A percentile compares a stretch with the other conserved stretches of the same genome.
phyloP scores from a whole-genome alignment of 2,329 filamentous ascomycete species.

The Pseudogymnoascus sp. region DNA sequence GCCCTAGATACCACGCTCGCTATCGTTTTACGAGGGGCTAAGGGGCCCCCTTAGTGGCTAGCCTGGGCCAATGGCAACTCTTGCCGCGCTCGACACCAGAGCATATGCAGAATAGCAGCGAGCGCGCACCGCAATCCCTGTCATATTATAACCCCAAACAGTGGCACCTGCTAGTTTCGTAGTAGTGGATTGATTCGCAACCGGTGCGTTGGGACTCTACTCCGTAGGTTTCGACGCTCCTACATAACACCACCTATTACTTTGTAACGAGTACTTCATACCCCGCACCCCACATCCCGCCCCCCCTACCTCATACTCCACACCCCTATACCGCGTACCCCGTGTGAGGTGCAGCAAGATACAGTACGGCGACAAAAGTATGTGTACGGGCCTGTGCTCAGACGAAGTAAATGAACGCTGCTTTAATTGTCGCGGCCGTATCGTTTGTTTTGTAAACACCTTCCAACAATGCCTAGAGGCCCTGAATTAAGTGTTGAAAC shows the following conservation, averaged over 20 bases:
- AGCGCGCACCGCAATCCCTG: neutral
- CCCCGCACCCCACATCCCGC: neutral
- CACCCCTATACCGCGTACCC: neutral
- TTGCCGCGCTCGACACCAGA: neutral
- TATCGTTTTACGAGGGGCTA: neutral
- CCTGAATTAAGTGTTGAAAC: neutral
- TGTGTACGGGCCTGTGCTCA: neutral
- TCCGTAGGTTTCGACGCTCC: neutral
- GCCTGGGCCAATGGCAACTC: neutral
- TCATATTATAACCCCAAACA: neutral
- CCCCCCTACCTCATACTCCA: neutral
- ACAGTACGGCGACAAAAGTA: neutral
- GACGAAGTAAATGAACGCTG: neutral
- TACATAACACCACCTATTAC: neutral
- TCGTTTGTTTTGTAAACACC: neutral
- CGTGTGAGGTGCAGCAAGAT: neutral
- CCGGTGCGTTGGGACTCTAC: neutral
- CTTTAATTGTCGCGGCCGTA: neutral
- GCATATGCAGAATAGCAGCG: neutral
- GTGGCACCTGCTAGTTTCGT: neutral
- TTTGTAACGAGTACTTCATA: neutral
- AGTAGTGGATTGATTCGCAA: neutral
- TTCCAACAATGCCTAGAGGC: neutral
- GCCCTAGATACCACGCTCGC: neutral
- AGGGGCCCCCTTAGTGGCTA: neutral